These are phyloP conservation scores for Lentinula boryana DNA, from an alignment of 768 basidiomycete genomes.

Conservation along the genomic window DNA sequence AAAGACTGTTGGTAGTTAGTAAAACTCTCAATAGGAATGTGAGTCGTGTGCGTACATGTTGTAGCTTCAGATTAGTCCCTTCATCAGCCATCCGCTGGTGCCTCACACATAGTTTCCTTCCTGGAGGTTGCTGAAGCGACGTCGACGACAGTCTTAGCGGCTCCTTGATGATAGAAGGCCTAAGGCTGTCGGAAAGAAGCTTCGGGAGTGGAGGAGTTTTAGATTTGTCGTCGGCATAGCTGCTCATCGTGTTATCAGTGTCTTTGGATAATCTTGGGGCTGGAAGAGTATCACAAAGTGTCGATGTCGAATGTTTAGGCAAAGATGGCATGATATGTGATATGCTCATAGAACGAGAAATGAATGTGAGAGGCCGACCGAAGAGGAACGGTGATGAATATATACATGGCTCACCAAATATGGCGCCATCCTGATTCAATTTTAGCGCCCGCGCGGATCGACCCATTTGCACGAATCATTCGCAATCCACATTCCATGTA, in stretches of 20 bases:
- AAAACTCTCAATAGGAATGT: not conserved
- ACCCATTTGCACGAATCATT: conserved; percentile 1
- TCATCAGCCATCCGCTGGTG: conserved; percentile 98
- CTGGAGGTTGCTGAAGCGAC: conserved; percentile 31
- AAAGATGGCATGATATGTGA: conserved; percentile 13
- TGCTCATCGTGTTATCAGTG: conserved; percentile 12
- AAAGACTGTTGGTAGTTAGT: conserved; percentile 56
- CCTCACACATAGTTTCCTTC: conserved; percentile 81
- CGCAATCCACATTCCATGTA: conserved; percentile 4
- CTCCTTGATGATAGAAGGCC: conserved; percentile 7
- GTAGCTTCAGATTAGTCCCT: conserved; percentile 86
- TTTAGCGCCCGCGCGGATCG: not conserved
- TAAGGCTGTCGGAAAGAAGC: conserved; percentile 10
- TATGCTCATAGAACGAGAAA: conserved; percentile 11
- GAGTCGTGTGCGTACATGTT: conserved; percentile 56
- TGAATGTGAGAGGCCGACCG: not conserved
- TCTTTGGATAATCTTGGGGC: conserved; percentile 45
- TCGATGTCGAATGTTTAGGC: conserved; percentile 18
- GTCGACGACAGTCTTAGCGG: conserved; percentile 12
- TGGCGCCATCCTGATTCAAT: conserved; percentile 27
- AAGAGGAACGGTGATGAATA: not conserved
- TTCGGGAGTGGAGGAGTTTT: conserved; percentile 28
- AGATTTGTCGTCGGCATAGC: conserved; percentile 29
- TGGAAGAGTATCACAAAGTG: conserved; percentile 71
- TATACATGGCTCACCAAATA: conserved; percentile 34